These are phyloP conservation scores for Myriosclerotinia curreyana DNA, from an alignment of 2,329 filamentous ascomycete species.

Conservation along the genomic window DNA sequence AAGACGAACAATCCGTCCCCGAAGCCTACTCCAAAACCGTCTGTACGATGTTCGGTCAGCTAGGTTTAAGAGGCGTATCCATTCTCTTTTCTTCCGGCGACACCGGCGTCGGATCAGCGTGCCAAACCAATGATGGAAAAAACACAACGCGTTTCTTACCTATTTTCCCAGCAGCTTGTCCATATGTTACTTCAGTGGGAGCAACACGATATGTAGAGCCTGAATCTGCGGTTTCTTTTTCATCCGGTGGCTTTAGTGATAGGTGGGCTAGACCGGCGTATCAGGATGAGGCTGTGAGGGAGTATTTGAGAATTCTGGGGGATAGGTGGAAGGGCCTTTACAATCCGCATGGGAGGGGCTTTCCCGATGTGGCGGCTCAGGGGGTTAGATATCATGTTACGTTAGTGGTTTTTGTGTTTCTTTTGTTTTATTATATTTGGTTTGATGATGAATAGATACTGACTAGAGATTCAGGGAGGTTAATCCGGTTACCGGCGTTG, in stretches of 20 bases:
- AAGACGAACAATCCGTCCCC: slow-evolving; percentile 64
- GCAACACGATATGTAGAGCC: slow-evolving; percentile 52
- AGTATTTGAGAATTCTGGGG: slow-evolving; percentile 45
- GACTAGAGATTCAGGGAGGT: slow-evolving; percentile 24
- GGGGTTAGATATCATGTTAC: slow-evolving; percentile 51
- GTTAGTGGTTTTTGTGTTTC: slow-evolving; percentile 4
- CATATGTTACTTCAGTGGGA: slow-evolving; percentile 64
- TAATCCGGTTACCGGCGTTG: slow-evolving; percentile 45
- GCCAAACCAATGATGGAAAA: slow-evolving; percentile 57
- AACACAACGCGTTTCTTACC: slow-evolving; percentile 55
- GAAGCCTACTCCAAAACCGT: slow-evolving; percentile 57
- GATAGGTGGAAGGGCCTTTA: slow-evolving; percentile 47
- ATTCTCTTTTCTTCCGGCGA: slow-evolving; percentile 61
- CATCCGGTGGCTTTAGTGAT: slow-evolving; percentile 50
- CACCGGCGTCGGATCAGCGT: slow-evolving; percentile 50
- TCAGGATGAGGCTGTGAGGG: slow-evolving; percentile 46
- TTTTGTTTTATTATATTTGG: no score
- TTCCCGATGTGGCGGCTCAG: slow-evolving; percentile 55
- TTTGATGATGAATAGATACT: not conserved
- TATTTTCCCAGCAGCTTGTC: slow-evolving; percentile 64
- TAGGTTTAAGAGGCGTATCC: slow-evolving; percentile 62
- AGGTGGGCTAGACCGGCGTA: slow-evolving; percentile 49
- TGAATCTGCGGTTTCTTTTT: slow-evolving; percentile 42
- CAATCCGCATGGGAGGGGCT: slow-evolving; percentile 49
- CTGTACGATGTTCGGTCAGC: slow-evolving; percentile 60